These are phyloP conservation scores for Mucor sp. DNA, from an alignment of 371 early-diverging fungal species.

Conservation along the genomic window DNA sequence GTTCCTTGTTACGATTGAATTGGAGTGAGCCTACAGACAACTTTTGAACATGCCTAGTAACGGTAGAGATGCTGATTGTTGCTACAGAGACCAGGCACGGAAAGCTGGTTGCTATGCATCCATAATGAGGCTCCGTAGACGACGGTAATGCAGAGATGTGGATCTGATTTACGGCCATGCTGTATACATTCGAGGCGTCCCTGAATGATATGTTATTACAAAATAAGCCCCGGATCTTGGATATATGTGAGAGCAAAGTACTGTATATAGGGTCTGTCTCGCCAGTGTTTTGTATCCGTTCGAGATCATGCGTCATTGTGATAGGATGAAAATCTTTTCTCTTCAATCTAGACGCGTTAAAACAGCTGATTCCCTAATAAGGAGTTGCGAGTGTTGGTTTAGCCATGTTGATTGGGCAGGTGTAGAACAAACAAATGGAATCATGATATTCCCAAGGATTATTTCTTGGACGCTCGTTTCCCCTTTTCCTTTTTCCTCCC, in stretches of 20 bases:
- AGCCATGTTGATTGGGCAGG: background rate
- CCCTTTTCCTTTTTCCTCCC: background rate
- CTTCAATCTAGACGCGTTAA: constrained; percentile 7
- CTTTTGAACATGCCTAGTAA: background rate
- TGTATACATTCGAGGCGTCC: background rate
- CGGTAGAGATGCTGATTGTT: background rate
- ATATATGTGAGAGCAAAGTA: no score
- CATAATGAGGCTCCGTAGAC: background rate
- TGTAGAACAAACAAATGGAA: background rate
- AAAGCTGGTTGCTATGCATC: background rate
- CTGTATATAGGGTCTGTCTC: no score
- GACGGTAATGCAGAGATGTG: background rate
- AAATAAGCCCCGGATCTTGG: no score
- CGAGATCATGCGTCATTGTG: background rate
- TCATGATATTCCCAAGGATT: constrained; percentile 7
- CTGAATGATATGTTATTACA: no score
- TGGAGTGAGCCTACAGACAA: background rate
- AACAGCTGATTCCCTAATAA: constrained; percentile 4
- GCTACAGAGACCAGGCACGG: background rate
- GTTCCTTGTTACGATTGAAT: background rate
- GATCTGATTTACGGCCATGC: background rate
- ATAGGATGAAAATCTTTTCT: background rate
- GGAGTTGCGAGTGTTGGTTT: background rate
- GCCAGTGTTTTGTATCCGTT: background rate
- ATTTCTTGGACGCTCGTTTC: background rate